Conservation (phyloP, 2,329 filamentous ascomycete species). For the Graphilbum fragrans region DNA sequence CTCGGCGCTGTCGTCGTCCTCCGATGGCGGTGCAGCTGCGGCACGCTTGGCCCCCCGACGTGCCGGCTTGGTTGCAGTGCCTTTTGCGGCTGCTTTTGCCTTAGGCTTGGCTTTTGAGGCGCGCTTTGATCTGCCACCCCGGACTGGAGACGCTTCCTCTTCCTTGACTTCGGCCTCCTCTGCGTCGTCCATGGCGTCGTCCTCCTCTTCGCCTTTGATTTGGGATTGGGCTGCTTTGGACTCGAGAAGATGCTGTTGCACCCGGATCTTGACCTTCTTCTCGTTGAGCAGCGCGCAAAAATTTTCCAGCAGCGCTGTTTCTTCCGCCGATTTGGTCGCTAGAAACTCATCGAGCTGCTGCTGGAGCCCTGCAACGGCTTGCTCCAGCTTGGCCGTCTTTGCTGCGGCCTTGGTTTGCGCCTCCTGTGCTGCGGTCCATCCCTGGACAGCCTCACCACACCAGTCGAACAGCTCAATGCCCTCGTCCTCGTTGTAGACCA, state of each 20-base stretch:
- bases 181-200: background rate
- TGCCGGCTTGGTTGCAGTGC: slow-evolving; percentile 12
- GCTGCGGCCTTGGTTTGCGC: slow-evolving; percentile 28
- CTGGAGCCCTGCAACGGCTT: slow-evolving; percentile 44
- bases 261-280: slow-evolving; percentile 69
- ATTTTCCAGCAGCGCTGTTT: slow-evolving; percentile 54
- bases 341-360: slow-evolving; percentile 55
- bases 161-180: slow-evolving; percentile 13
- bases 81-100: slow-evolving; percentile 17
- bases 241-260: slow-evolving; percentile 52
- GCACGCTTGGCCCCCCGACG: slow-evolving; percentile 14
- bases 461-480: slow-evolving; percentile 58
- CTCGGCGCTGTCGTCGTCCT: slow-evolving; percentile 25
- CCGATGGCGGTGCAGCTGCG: slow-evolving; percentile 24
- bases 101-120: background rate
- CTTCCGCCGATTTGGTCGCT: slow-evolving; percentile 52
- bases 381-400: slow-evolving; percentile 35
- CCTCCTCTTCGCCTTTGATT: background rate
- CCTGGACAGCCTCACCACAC: slow-evolving; percentile 47
- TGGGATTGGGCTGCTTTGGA: slow-evolving; percentile 17
- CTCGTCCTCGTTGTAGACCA: slow-evolving; percentile 42
- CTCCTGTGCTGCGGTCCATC: slow-evolving; percentile 30
- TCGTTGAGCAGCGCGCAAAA: slow-evolving; percentile 61
- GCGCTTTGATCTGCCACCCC: background rate
- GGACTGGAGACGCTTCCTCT: slow-evolving; percentile 8